phyloP scores from a whole-genome alignment of 1,139 yeast genomes.

The Lizanozyma gosingica region DNA sequence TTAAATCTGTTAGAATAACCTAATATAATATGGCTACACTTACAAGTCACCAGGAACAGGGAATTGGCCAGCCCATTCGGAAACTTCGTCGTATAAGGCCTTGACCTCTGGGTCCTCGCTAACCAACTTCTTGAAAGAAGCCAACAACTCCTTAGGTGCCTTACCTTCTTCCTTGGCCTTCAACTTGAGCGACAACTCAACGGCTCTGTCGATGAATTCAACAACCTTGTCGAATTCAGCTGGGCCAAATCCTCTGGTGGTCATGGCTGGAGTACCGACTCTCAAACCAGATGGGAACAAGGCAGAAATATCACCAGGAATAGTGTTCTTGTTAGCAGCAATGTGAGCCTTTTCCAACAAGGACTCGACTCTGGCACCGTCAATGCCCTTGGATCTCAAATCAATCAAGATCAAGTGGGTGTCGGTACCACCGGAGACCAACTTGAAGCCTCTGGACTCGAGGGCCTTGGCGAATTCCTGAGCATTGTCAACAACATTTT shows the following conservation, averaged over 20 bases:
- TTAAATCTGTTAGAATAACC: no score
- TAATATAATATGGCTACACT: no score
- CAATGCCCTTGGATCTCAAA: conserved; percentile 75
- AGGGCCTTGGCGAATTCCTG: conserved; percentile 66
- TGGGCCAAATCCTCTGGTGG: conserved; percentile 85
- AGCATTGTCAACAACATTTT: conserved; percentile 75
- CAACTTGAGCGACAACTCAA: conserved; percentile 51
- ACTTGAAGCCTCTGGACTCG: conserved; percentile 55
- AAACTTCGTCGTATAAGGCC: conserved; percentile 52
- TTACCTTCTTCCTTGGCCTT: conserved; percentile 52
- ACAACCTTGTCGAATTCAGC: conserved; percentile 75
- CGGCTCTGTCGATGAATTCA: conserved; percentile 70
- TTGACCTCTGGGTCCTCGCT: conserved; percentile 49
- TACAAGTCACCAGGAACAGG: conserved; percentile 75
- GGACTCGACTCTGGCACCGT: conserved; percentile 94
- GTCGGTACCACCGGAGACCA: conserved; percentile 92
- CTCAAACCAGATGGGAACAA: conserved; percentile 92
- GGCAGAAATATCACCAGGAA: conserved; percentile 94
- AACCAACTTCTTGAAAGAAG: conserved; percentile 57
- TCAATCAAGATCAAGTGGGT: conserved; percentile 86
- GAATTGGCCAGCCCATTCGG: conserved; percentile 55
- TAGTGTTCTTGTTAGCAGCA: conserved; percentile 92
- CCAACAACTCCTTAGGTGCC: conserved; percentile 55
- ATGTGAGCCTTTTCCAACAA: conserved; percentile 84
- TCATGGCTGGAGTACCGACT: conserved; percentile 98